Evolutionary conservation across 805 yeast genomes (phyloP).

Genomic region (Lipomyces anomalus): DNA sequence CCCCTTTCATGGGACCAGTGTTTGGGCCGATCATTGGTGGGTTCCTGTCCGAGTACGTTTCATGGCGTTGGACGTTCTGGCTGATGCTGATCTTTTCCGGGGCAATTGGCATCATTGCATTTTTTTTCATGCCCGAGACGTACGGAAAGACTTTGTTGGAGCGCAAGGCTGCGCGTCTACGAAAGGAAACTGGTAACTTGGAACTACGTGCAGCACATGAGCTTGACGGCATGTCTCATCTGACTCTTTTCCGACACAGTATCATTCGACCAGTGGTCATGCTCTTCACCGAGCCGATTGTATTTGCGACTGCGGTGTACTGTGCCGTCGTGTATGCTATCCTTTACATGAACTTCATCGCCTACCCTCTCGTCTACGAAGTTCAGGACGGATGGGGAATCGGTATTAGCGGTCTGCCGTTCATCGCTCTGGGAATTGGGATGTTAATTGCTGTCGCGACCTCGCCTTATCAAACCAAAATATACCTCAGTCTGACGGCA

Average conservation of each 20-base stretch:
- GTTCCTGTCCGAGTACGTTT: conserved; percentile 43
- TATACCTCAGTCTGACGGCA: conserved; percentile 36
- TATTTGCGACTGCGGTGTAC: conserved; percentile 53
- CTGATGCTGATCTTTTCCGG: conserved; percentile 51
- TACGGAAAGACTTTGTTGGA: conserved; percentile 51
- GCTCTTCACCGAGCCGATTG: conserved; percentile 54
- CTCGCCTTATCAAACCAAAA: conserved; percentile 41
- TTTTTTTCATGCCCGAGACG: conserved; percentile 48
- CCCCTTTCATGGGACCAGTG: conserved; percentile 57
- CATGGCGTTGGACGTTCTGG: conserved; percentile 64
- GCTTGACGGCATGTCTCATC: conserved; percentile 13
- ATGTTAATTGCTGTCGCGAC: conserved; percentile 43
- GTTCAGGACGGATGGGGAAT: conserved; percentile 53
- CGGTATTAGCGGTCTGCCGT: conserved; percentile 57
- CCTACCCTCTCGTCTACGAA: conserved; percentile 56
- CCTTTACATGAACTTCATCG: conserved; percentile 56
- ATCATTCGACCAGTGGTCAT: conserved; percentile 50
- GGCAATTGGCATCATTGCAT: conserved; percentile 40
- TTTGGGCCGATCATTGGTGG: conserved; percentile 46
- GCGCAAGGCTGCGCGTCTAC: conserved; percentile 42
- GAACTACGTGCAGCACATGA: conserved; percentile 57
- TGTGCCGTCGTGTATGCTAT: conserved; percentile 64
- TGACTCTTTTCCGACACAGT: conserved; percentile 31
- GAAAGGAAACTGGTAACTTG: conserved; percentile 50
- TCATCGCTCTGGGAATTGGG: conserved; percentile 51